Evolutionary conservation across 495 filamentous ascomycete genomes (phyloP).

Genomic region (Xylaria cubensis): DNA sequence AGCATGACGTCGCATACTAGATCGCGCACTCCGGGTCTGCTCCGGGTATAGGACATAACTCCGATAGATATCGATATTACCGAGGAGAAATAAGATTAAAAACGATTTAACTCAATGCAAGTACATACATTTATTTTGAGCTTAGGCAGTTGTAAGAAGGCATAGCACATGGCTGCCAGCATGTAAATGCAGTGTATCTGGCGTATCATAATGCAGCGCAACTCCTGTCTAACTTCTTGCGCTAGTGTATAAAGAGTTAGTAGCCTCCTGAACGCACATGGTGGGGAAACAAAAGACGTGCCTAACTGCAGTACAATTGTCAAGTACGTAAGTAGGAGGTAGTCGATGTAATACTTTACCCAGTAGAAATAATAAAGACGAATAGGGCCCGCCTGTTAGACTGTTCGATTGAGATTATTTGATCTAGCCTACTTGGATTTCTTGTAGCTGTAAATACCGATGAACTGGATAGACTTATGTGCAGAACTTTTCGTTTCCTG

Average conservation of each 20-base stretch:
- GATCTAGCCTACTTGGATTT: no score
- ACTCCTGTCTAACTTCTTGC: background rate
- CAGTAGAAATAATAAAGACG: background rate
- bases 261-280: background rate
- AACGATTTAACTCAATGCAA: background rate
- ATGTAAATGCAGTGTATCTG: background rate
- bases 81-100: background rate
- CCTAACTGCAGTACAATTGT: background rate
- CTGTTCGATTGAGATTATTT: background rate
- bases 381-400: background rate
- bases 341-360: background rate
- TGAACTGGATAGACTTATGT: background rate
- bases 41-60: slow-evolving; percentile 2
- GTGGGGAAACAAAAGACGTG: background rate
- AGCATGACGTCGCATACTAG: background rate
- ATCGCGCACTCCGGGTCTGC: background rate
- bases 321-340: background rate
- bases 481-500: background rate
- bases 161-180: background rate
- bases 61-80: background rate
- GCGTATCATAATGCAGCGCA: background rate
- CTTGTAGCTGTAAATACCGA: no score
- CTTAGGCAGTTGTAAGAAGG: background rate
- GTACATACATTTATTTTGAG: background rate
- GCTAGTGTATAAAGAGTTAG: background rate